These are phyloP conservation scores for Colletotrichum tamarilloi DNA, from an alignment of 2,329 filamentous ascomycete genomes.

Conservation along the genomic window DNA sequence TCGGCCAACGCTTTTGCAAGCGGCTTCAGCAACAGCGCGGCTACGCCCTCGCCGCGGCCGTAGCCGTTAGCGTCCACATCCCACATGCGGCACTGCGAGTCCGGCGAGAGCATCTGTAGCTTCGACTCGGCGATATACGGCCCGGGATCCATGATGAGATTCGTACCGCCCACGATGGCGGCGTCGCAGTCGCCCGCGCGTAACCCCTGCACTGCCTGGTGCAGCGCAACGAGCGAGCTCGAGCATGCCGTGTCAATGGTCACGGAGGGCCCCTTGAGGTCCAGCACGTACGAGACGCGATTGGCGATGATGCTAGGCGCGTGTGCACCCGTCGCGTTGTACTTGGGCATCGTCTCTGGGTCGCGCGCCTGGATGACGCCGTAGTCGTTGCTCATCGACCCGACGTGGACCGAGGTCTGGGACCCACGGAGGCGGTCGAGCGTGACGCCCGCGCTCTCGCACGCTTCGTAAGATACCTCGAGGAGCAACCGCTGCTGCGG, in stretches of 20 bases:
- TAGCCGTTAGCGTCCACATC: constrained; percentile 61
- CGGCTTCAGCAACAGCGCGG: constrained; percentile 57
- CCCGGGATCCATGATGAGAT: constrained; percentile 35
- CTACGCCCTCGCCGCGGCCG: constrained; percentile 62
- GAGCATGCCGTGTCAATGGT: constrained; percentile 64
- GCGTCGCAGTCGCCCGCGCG: constrained; percentile 42
- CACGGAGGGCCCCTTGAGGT: constrained; percentile 57
- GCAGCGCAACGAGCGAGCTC: constrained; percentile 52
- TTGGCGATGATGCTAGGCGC: constrained; percentile 53
- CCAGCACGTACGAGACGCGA: constrained; percentile 58
- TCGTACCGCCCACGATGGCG: constrained; percentile 44
- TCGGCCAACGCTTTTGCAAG: constrained; percentile 53
- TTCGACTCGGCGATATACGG: constrained; percentile 30
- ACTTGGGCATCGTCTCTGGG: constrained; percentile 41
- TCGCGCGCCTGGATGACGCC: not conserved
- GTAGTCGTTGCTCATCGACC: not conserved
- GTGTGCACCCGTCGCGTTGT: constrained; percentile 54
- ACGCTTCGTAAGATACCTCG: constrained; percentile 42
- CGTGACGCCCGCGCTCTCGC: constrained; percentile 42
- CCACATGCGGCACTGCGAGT: constrained; percentile 50
- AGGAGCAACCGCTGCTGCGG: constrained; percentile 43
- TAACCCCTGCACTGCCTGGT: constrained; percentile 51
- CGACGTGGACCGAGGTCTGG: not conserved
- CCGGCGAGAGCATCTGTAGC: constrained; percentile 51
- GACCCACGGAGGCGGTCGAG: constrained; percentile 28